A percentile compares a stretch with the other conserved stretches of the same genome.
Evolutionary conservation across 2,329 filamentous ascomycete genomes (phyloP).

Genomic region (Botryosphaeria dothidea): DNA sequence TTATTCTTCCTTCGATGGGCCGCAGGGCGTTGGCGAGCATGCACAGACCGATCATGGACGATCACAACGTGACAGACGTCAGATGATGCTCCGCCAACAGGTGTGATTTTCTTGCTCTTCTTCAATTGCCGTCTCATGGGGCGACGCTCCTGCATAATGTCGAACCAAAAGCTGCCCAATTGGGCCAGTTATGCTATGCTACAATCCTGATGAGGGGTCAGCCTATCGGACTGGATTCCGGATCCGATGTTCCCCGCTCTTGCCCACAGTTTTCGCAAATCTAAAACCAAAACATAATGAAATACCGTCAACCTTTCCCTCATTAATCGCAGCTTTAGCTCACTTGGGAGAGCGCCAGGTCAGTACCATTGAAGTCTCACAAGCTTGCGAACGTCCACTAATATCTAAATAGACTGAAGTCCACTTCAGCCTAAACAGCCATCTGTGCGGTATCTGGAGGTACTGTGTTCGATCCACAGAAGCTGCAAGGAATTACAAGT

Average conservation of each 20-base stretch:
- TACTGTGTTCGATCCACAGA: constrained; percentile 42
- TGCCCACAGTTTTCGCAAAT: no score
- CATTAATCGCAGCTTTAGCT: constrained; percentile 33
- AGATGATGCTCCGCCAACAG: no score
- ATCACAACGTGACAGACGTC: not conserved
- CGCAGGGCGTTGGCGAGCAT: not conserved
- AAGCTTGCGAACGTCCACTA: no score
- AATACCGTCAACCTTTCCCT: not conserved
- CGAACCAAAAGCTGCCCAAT: no score
- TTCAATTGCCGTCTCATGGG: no score
- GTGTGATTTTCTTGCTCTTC: no score
- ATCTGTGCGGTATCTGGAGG: constrained; percentile 38
- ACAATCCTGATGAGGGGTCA: no score
- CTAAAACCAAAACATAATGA: not conserved
- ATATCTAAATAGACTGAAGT: constrained; percentile 28
- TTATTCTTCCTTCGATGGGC: not conserved
- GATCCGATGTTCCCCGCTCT: no score
- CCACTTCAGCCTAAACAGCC: constrained; percentile 27
- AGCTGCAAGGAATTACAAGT: constrained; percentile 24
- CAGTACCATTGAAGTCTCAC: no score
- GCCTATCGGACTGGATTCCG: no score
- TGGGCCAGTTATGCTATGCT: no score
- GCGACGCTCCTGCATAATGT: no score
- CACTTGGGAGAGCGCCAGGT: constrained; percentile 39
- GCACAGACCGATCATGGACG: not conserved